phyloP scores from a whole-genome alignment of 169 alveolate genomes.

The Pseudocohnilembus persalinus region DNA sequence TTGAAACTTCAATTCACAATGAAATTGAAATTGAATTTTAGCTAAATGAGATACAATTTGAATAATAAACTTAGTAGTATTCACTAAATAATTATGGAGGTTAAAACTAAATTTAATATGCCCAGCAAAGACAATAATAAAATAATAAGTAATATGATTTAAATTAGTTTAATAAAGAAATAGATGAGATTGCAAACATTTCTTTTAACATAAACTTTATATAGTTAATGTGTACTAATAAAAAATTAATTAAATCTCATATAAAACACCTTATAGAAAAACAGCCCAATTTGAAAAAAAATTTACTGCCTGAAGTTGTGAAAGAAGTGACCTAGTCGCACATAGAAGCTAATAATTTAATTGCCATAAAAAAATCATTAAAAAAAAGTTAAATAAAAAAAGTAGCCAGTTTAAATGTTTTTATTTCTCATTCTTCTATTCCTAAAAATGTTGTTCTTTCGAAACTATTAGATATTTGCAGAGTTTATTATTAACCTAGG shows the following conservation, averaged over 20 bases:
- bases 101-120: slow-evolving; percentile 3
- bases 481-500: background rate
- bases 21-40: slow-evolving; percentile 45
- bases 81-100: background rate
- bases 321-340: background rate
- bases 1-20: slow-evolving; percentile 37
- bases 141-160: background rate
- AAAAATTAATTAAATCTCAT: background rate
- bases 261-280: background rate
- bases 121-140: background rate
- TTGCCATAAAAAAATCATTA: slow-evolving; percentile 2
- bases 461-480: slow-evolving; percentile 25
- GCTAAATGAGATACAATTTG: slow-evolving; percentile 16
- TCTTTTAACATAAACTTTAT: slow-evolving; percentile 6
- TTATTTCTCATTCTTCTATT: background rate
- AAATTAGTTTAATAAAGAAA: background rate
- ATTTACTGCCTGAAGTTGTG: background rate
- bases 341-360: too few species aligned
- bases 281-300: background rate
- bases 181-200: slow-evolving; percentile 6
- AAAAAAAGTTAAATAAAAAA: background rate
- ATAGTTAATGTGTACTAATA: background rate
- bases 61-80: background rate
- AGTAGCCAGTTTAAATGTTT: background rate
- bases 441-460: background rate